Conservation (phyloP, 768 basidiomycete genomes). For the Clitopilus passeckerianus region DNA sequence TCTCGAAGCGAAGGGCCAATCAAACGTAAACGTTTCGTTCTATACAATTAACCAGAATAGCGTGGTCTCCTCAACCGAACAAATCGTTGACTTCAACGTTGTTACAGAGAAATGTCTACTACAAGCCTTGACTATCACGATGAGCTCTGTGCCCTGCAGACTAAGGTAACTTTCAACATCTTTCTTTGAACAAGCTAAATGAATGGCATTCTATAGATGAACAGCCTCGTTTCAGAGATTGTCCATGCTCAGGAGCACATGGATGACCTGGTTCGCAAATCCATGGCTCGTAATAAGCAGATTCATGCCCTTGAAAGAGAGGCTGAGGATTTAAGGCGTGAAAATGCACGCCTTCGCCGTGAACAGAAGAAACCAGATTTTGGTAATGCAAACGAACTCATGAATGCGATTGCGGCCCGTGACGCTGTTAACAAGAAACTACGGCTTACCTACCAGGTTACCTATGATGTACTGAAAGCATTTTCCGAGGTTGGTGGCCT, state of each 20-base stretch:
- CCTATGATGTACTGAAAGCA: constrained; percentile 37
- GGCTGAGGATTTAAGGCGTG: background rate
- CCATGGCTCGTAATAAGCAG: background rate
- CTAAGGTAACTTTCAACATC: background rate
- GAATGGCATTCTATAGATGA: background rate
- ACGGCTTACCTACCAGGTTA: constrained; percentile 31
- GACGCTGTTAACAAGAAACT: constrained; percentile 25
- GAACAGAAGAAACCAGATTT: background rate
- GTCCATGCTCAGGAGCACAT: background rate
- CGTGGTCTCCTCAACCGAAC: background rate
- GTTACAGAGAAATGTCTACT: background rate
- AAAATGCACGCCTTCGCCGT: background rate
- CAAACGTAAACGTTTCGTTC: background rate
- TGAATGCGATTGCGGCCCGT: constrained; percentile 26
- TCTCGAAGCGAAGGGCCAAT: constrained; percentile 2
- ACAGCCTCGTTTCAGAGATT: background rate
- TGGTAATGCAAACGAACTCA: constrained; percentile 14
- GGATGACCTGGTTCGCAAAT: background rate
- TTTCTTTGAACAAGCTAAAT: background rate
- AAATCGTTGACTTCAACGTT: background rate
- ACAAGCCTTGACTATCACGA: background rate
- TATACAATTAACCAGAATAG: background rate
- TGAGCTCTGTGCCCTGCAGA: background rate
- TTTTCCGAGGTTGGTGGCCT: constrained; percentile 24
- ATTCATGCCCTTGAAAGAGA: background rate